These are phyloP conservation scores for Didymella arachidicola DNA, from an alignment of 2,329 filamentous ascomycete species.

Conservation along the genomic window DNA sequence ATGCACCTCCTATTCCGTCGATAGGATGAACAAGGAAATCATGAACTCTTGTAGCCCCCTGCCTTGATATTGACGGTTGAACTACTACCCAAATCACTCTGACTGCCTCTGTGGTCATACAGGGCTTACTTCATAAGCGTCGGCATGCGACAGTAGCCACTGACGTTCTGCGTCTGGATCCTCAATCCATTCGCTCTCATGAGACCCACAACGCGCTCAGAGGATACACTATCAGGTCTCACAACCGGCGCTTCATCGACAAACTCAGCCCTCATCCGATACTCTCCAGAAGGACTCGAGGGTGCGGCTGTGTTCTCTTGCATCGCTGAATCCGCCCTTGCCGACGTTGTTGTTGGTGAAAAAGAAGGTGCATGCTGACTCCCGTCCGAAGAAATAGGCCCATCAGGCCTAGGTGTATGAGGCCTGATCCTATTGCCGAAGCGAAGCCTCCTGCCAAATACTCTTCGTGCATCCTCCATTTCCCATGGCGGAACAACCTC, in stretches of 20 bases:
- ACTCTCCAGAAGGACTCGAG: background rate
- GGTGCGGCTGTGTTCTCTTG: background rate
- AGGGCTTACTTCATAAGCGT: background rate
- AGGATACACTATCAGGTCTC: background rate
- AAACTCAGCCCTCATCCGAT: background rate
- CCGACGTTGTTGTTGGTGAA: background rate
- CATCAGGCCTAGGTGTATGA: background rate
- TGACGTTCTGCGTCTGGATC: background rate
- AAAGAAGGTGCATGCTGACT: background rate
- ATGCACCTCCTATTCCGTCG: background rate
- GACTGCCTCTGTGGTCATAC: background rate
- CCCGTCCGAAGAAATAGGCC: background rate
- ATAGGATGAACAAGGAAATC: background rate
- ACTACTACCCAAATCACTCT: background rate
- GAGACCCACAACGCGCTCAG: background rate
- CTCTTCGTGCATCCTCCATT: background rate
- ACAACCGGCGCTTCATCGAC: background rate
- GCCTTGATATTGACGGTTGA: background rate
- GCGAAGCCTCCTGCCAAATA: background rate
- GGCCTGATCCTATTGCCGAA: background rate
- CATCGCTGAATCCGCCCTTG: background rate
- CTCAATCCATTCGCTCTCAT: background rate
- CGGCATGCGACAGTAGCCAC: background rate
- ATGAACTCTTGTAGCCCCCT: background rate
- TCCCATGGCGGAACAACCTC: background rate